Base-by-base conservation (phyloP, 2,329 filamentous ascomycete species). In the Parastagonospora nodorum region DNA sequence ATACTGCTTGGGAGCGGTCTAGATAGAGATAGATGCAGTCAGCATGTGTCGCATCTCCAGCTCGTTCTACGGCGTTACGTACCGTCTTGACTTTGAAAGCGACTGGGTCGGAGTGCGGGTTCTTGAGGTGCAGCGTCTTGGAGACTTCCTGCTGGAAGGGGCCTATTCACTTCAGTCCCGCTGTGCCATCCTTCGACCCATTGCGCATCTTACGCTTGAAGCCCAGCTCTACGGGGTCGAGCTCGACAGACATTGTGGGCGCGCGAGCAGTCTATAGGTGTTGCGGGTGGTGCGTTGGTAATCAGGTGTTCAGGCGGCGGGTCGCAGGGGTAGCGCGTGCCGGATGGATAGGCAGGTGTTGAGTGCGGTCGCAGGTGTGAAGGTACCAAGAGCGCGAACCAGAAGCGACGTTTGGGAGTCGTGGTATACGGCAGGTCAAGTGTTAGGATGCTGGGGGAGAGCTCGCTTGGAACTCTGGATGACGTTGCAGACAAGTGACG, bases 1-100 rank as follows among this genome's bases (percentile, higher is more conserved):
- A 71, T 89, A 99, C 93, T 97, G 94, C 80, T 97, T 97, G 30
- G 94, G 94, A 42, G 94, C 94, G 57, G 94, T 99, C 86, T 99
- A 99, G 77, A 99, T 94, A 92, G 96, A 65, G 30, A 36, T 32
- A 28, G 39, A 47, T 60, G 67, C 43, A 64, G 48, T 45, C 32
- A 38, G 24, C 11, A 35, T 4, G 35, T 9, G n/a, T 35, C 37
- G 43, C 28, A 50, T 48, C 31, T 16, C 5, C 36, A 19, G 8
- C 5, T 42, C 41, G 40, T 27, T 29, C 30, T 15, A n/a, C n/a
- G 31, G 24, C 40, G 41, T 44, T 37, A 51, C 11, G 27, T 10
- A 43, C 35, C 19, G n/a, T n/a, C 19, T 77, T 63, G 71, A 83
- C 83, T 77, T 88, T 88, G 77, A 88, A 88, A 27, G 84, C 84